These are phyloP conservation scores for Coemansia sp. DNA, from an alignment of 192 early-diverging fungal species.

Conservation along the genomic window DNA sequence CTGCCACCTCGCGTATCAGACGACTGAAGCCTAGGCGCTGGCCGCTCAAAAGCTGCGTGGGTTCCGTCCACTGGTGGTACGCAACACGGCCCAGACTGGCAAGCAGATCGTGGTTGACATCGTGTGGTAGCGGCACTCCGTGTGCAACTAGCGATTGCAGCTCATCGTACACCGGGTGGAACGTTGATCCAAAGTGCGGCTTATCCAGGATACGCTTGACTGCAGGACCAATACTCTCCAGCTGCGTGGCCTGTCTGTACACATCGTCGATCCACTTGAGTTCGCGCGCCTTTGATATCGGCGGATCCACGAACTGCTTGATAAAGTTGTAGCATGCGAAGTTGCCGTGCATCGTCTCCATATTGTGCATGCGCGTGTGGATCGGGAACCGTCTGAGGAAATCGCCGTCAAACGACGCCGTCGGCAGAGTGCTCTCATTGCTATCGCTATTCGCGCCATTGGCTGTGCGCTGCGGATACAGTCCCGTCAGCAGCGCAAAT, in stretches of 20 bases:
- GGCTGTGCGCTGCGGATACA: slow-evolving; percentile 24
- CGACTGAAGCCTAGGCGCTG: slow-evolving; percentile 45
- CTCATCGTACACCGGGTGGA: slow-evolving; percentile 44
- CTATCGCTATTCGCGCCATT: neutral
- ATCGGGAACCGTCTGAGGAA: slow-evolving; percentile 30
- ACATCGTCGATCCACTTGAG: slow-evolving; percentile 36
- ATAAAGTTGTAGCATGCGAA: slow-evolving; percentile 43
- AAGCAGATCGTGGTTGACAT: slow-evolving; percentile 18
- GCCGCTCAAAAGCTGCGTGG: neutral
- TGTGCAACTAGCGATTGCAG: slow-evolving; percentile 36
- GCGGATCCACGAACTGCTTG: slow-evolving; percentile 15
- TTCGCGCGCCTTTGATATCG: neutral
- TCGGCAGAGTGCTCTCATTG: neutral
- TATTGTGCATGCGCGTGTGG: slow-evolving; percentile 16
- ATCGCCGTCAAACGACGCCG: slow-evolving; percentile 11
- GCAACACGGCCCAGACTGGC: slow-evolving; percentile 21
- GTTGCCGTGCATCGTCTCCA: slow-evolving; percentile 46
- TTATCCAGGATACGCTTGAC: slow-evolving; percentile 15
- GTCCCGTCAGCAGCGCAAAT: slow-evolving; percentile 60
- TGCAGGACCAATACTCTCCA: slow-evolving; percentile 26
- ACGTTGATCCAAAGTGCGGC: slow-evolving; percentile 25
- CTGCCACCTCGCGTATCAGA: slow-evolving; percentile 23
- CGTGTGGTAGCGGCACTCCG: slow-evolving; percentile 28
- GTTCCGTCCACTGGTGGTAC: slow-evolving; percentile 33
- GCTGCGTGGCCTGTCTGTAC: slow-evolving; percentile 26